These are phyloP conservation scores for Chamaecrista fasciculata DNA, from an alignment of 306 rosid species.

Conservation along the genomic window DNA sequence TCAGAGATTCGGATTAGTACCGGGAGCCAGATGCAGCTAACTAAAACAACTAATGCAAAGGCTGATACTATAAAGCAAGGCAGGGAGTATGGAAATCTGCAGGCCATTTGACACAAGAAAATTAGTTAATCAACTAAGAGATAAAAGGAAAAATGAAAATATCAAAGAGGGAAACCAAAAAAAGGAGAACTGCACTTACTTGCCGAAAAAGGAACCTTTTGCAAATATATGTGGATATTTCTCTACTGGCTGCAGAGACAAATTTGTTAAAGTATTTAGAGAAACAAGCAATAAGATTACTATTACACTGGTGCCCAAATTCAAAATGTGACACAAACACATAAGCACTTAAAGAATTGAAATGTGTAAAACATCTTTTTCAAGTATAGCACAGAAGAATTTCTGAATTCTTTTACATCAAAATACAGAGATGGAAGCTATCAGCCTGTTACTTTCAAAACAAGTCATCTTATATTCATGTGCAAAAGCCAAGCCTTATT, in stretches of 20 bases:
- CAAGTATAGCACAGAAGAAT: background rate
- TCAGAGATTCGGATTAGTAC: slow-evolving; percentile 21
- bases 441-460: background rate
- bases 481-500: background rate
- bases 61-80: slow-evolving; percentile 43
- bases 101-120: background rate
- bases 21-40: slow-evolving; percentile 49
- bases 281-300: background rate
- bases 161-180: background rate
- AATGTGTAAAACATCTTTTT: background rate
- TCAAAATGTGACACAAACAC: background rate
- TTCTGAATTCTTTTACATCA: background rate
- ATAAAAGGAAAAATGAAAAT: background rate
- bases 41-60: slow-evolving; percentile 12
- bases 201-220: slow-evolving; percentile 61
- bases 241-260: slow-evolving; percentile 73
- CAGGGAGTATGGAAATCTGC: slow-evolving; percentile 49
- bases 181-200: too few species aligned
- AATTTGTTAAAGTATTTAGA: slow-evolving; percentile 11
- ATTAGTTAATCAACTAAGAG: background rate
- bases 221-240: slow-evolving; percentile 71
- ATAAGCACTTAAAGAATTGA: background rate
- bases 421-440: background rate
- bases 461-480: background rate
- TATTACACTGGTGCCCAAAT: background rate